Conservation (phyloP, 805 yeast genomes). For the Cyberlindnera mrakii region DNA sequence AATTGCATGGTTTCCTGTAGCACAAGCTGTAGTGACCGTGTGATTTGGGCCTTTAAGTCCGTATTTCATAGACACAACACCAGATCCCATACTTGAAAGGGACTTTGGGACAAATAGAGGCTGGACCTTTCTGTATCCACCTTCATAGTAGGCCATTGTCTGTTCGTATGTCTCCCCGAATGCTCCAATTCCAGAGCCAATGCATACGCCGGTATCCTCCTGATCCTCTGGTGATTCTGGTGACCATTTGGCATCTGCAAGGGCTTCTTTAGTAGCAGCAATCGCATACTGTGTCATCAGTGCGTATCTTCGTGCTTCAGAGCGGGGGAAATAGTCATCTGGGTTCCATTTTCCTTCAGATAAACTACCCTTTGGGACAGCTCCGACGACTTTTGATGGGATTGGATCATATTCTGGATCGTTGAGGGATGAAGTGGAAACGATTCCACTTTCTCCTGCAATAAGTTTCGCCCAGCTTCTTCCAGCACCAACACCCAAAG, state of each 20-base stretch:
- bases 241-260: conserved; percentile 56
- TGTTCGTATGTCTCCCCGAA: conserved; percentile 67
- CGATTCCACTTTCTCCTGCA: conserved; percentile 49
- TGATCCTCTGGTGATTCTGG: conserved; percentile 31
- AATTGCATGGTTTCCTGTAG: conserved; percentile 89
- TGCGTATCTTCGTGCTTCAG: conserved; percentile 51
- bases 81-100: conserved; percentile 90
- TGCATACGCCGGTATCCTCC: conserved; percentile 60
- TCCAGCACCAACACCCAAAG: conserved; percentile 68
- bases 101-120: conserved; percentile 85
- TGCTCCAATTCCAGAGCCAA: conserved; percentile 93
- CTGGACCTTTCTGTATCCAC: conserved; percentile 65
- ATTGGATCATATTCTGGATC: conserved; percentile 34
- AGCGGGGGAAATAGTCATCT: conserved; percentile 39
- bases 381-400: conserved; percentile 73
- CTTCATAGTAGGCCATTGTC: conserved; percentile 39
- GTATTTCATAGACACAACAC: conserved; percentile 75
- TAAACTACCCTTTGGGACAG: conserved; percentile 48
- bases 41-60: conserved; percentile 83
- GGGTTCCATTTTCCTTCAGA: conserved; percentile 47
- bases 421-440: conserved; percentile 39
- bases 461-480: conserved; percentile 50
- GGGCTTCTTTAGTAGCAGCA: conserved; percentile 72
- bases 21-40: conserved; percentile 90
- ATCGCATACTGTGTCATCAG: conserved; percentile 73